Evolutionary conservation across 768 basidiomycete species (phyloP), one percentile per base, ranked within the genome.

Genomic region (Boletus coccyginus): DNA sequence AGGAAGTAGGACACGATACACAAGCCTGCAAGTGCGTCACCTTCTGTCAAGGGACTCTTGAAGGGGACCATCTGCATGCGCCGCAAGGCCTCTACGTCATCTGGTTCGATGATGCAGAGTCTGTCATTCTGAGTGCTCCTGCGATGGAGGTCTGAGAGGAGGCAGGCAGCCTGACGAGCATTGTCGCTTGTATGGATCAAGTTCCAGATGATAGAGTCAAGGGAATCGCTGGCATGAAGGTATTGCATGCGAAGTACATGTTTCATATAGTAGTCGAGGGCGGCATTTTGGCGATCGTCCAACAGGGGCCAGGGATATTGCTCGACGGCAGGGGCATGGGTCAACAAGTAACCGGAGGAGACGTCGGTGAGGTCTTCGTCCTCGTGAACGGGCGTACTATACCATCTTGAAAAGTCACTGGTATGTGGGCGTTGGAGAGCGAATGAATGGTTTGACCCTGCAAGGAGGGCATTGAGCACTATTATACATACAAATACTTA

Each of bases 1-100:
- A 92, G 82, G 73, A 85, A 84, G 42, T 83, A 80, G 17, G 90
- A 91, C 31, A 93, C 81, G 62, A 89, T 75, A 57, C 88, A 87
- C 19, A 93, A 74, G 5, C 87, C 87, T 0, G 89, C 87, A 74
- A 92, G 86, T 21, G 90, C 91, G 61, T 90, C 88, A 36, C 87
- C 88, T 50, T 84, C 80, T 16, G 74, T 79, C 64, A 69, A 52
- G 40, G 59, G 52, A 40, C 46, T 56, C 62, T 68, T 61, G 51
- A 61, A 45, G 52, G 56, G 24, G 47, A 64, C 43, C 31, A 63
- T 47, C 36, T 67, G 63, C 48, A 64, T 62, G 65, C 29, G 74
- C 59, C n/a, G 57, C 53, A 48, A 65, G 66, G 32, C 71, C 41
- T 46, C 61, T 39, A 55, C 70, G 21, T 66, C 66, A 57, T 59